Evolutionary conservation across 75 land plant genomes (phyloP).

Genomic region (Picea sitchensis): DNA sequence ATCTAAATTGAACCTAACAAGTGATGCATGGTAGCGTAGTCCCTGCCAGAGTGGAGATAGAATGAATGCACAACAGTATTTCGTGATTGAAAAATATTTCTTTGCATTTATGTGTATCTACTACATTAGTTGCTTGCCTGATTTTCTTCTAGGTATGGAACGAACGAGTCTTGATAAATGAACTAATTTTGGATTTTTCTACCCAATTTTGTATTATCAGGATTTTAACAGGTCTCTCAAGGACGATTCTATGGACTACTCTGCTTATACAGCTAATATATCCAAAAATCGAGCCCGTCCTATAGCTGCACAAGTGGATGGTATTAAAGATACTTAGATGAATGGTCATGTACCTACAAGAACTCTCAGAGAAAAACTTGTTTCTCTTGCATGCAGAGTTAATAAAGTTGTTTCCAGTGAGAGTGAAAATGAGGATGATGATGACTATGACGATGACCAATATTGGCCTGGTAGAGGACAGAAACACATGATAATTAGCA

Average conservation of each 20-base stretch:
- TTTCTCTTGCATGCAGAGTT: constrained; percentile 3
- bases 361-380: constrained; percentile 30
- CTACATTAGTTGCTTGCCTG: background rate
- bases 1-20: background rate
- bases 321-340: constrained; percentile 3
- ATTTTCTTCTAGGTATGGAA: background rate
- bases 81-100: background rate
- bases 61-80: no score
- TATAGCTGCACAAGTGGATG: background rate
- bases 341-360: constrained; percentile 34
- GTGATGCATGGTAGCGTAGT: no score
- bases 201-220: constrained; percentile 27
- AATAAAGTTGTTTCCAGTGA: constrained; percentile 10
- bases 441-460: constrained; percentile 24
- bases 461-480: no score
- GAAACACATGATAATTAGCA: no score
- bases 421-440: constrained; percentile 40
- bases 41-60: no score
- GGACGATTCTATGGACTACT: constrained; percentile 89
- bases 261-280: constrained; percentile 65
- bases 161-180: background rate
- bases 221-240: constrained; percentile 78
- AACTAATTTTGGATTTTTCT: background rate
- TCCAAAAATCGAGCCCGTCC: constrained; percentile 53
- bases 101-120: background rate